These are phyloP conservation scores for Mucor piriformis DNA, from an alignment of 371 early-diverging fungal species.

Conservation along the genomic window DNA sequence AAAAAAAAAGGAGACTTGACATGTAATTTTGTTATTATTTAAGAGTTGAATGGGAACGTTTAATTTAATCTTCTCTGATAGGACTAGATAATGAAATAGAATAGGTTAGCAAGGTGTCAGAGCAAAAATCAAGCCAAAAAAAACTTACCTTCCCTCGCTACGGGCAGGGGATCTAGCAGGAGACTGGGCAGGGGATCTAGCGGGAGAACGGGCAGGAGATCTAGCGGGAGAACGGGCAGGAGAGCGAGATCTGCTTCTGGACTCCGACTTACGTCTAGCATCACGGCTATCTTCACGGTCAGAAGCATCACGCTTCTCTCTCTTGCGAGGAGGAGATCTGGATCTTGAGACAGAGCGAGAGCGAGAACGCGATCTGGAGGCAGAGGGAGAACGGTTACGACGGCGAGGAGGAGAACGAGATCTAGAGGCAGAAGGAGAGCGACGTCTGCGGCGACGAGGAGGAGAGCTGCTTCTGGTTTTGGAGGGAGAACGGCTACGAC, in stretches of 20 bases:
- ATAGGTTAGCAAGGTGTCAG: background rate
- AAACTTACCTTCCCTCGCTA: conserved; percentile 31
- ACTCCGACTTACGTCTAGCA: conserved; percentile 12
- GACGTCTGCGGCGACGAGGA: conserved; percentile 48
- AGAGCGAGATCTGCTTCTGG: conserved; percentile 31
- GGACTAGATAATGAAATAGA: conserved; percentile 6
- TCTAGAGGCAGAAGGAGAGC: conserved; percentile 46
- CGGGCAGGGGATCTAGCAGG: conserved; percentile 30
- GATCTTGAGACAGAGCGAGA: conserved; percentile 44
- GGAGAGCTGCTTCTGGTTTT: conserved; percentile 47
- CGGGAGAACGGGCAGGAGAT: conserved; percentile 19
- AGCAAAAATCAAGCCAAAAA: background rate
- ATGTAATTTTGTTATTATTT: too few relatives aligned
- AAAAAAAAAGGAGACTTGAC: background rate
- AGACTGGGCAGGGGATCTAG: conserved; percentile 27
- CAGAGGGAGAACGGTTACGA: conserved; percentile 29
- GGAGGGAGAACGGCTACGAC: conserved; percentile 44
- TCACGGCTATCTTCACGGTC: conserved; percentile 33
- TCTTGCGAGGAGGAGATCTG: conserved; percentile 44
- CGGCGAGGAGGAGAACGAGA: conserved; percentile 41
- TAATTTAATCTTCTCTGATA: conserved; percentile 26
- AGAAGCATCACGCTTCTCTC: conserved; percentile 46
- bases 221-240: conserved; percentile 52
- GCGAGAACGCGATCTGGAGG: conserved; percentile 30
- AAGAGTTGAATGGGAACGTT: background rate